Base-by-base conservation (phyloP, 306 rosid species). In the Sophora flavescens region DNA sequence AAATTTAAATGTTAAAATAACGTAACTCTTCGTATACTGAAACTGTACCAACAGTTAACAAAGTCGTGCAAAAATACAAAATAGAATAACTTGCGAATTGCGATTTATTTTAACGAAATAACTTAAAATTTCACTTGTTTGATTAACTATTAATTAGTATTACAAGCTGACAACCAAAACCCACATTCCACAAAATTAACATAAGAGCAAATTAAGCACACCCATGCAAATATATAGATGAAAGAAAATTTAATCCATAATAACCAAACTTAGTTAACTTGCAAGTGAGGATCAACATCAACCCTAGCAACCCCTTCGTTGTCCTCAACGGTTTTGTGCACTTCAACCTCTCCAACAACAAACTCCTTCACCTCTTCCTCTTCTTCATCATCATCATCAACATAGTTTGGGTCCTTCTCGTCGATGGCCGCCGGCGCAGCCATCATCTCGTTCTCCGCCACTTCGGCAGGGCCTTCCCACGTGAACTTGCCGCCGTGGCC, bases 401-500 rank as follows among this genome's bases (percentile, higher is more conserved):
- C 91, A 5, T 88, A 94, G 70, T 90, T 94, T 1, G 98, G 97
- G 42, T 94, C 98, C 28, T 83, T 52, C 79, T 94, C 79, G 41
- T 94, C 96, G 0, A 94, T 84, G 0, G 98, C 98, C 6, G 89
- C 57, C 16, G 97, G 96, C 2, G 67, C 87, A 16, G 88, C 85
- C 22, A 56, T 73, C 26, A 85, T 17, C 67, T 86, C 82, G 69
- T 13, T 77, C 62, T 88, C 87, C 0, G 30, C 86, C 70, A 73
- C 1, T 33, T 68, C 86, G 2, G 15, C 76, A 1, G 98, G 97
- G 2, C 98, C 98, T 26, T 90, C 95, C 98, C 98, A 91, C 0
- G 96, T 94, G 85, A 68, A 94, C 93, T 87, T 94, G 2, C 96
- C 97, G 0, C 96, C 97, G 35, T 67, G 91, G 16, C 97, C 97